A percentile compares a stretch with the other conserved stretches of the same genome.
phyloP scores from a whole-genome alignment of 768 basidiomycete genomes.

The Chiua virens region DNA sequence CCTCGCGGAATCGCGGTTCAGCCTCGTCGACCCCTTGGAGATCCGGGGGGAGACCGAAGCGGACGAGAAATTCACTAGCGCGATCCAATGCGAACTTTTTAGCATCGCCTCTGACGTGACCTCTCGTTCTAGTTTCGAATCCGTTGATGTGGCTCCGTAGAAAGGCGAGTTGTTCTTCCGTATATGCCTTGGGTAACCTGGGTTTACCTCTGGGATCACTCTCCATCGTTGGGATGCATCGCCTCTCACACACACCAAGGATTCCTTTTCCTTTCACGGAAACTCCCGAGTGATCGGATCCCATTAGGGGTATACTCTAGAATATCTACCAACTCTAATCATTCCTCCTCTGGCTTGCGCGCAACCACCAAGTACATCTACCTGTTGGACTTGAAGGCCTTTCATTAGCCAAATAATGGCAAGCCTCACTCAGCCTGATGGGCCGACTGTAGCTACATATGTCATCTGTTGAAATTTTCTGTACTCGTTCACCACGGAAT shows the following conservation, averaged over 20 bases:
- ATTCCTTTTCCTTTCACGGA: conserved; percentile 1
- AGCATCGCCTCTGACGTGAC: conserved; percentile 63
- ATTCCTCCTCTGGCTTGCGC: conserved; percentile 45
- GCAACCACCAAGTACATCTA: conserved; percentile 78
- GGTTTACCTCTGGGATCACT: conserved; percentile 66
- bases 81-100: conserved; percentile 68
- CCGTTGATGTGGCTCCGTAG: conserved; percentile 52
- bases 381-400: too few relatives aligned
- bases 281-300: conserved; percentile 30
- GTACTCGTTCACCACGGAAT: too few relatives aligned
- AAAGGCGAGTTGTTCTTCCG: conserved; percentile 60
- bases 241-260: conserved; percentile 14
- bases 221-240: conserved; percentile 31
- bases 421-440: too few relatives aligned
- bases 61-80: conserved; percentile 57
- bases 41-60: conserved; percentile 58
- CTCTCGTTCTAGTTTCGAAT: conserved; percentile 59
- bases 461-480: too few relatives aligned
- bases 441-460: too few relatives aligned
- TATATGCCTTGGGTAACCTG: conserved; percentile 64
- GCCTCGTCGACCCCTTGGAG: conserved; percentile 55
- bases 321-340: not conserved
- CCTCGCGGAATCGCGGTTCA: conserved; percentile 63
- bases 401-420: too few relatives aligned
- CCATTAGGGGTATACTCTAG: conserved; percentile 7